Evolutionary conservation across 768 basidiomycete genomes (phyloP).

Genomic region (Phaeotremella fagi): DNA sequence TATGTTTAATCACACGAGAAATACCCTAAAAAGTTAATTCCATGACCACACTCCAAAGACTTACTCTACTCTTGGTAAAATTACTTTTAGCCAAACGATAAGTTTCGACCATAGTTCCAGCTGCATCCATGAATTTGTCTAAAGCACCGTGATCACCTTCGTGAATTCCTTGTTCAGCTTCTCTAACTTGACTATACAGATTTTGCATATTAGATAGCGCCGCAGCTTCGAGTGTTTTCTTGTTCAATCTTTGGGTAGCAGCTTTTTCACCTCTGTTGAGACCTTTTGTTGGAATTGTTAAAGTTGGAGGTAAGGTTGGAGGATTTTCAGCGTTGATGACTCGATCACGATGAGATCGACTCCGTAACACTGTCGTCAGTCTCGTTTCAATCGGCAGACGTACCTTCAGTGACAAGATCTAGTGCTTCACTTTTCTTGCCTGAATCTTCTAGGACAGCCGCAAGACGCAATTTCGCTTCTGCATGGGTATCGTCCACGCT

Average conservation of each 20-base stretch:
- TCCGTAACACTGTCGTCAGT: slow-evolving; percentile 13
- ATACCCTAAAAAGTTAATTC: background rate
- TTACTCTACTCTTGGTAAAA: slow-evolving; percentile 71
- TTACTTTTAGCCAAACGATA: slow-evolving; percentile 81
- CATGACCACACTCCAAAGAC: slow-evolving; percentile 20
- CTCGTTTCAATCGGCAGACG: slow-evolving; percentile 1
- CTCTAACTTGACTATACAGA: slow-evolving; percentile 56
- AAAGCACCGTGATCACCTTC: slow-evolving; percentile 55
- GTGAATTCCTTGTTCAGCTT: slow-evolving; percentile 51
- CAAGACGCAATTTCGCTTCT: slow-evolving; percentile 83
- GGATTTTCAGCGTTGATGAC: slow-evolving; percentile 1
- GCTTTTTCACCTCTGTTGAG: slow-evolving; percentile 21
- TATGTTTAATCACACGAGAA: slow-evolving; percentile 8
- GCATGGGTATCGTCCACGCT: slow-evolving; percentile 67
- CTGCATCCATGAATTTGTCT: slow-evolving; percentile 74
- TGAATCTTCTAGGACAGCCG: slow-evolving; percentile 80
- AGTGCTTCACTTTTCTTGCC: slow-evolving; percentile 76
- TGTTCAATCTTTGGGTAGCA: slow-evolving; percentile 21
- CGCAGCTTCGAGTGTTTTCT: slow-evolving; percentile 32
- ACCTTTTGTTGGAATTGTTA: background rate
- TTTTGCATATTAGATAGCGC: slow-evolving; percentile 52
- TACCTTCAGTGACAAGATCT: slow-evolving; percentile 78
- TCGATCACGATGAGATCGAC: slow-evolving; percentile 14
- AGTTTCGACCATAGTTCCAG: slow-evolving; percentile 78
- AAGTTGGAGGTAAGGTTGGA: background rate